Conservation (phyloP, 345 rosid species). For the Gossypium australe region DNA sequence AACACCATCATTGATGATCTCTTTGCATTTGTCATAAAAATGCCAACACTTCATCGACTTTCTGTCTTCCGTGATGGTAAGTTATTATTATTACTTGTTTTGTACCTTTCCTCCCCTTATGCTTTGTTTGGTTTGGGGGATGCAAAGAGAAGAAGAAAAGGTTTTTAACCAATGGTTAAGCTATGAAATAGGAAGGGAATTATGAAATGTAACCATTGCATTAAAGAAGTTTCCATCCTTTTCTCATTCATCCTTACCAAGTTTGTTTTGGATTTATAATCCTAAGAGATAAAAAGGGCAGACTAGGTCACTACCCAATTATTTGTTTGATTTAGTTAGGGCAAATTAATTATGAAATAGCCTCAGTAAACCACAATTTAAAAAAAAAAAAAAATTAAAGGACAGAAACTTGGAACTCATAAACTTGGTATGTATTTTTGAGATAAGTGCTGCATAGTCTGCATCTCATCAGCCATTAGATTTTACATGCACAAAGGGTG, state of each 20-base stretch:
- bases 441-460: neutral
- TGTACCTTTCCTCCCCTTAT: neutral
- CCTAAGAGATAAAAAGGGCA: neutral
- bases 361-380: neutral
- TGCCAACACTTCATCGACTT: constrained; percentile 85
- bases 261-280: neutral
- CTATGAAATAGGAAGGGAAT: neutral
- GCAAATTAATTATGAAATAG: neutral
- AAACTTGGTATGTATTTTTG: neutral
- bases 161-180: neutral
- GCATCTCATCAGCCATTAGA: neutral
- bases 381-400: neutral
- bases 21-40: constrained; percentile 96
- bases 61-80: constrained; percentile 88
- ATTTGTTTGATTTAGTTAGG: neutral
- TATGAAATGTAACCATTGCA: neutral
- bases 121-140: neutral
- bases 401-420: neutral
- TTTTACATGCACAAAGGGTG: neutral
- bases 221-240: neutral
- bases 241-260: neutral
- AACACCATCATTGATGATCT: constrained; percentile 97
- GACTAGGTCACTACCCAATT: neutral
- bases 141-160: neutral
- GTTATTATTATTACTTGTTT: constrained; percentile 16